These are phyloP conservation scores for Cichorium intybus DNA, from an alignment of 140 eudicot genomes.

Conservation along the genomic window DNA sequence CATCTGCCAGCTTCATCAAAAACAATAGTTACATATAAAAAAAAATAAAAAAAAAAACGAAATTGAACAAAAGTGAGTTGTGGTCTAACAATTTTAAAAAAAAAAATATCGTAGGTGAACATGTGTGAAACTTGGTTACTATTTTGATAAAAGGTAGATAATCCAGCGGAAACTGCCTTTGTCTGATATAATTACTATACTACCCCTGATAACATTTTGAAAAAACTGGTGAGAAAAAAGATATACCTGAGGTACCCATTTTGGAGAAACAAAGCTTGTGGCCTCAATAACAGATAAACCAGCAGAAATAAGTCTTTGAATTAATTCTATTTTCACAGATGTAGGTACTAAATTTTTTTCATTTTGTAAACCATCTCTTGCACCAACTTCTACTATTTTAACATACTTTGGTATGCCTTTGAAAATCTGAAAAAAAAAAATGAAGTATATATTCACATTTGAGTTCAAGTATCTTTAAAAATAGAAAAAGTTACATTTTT, in stretches of 20 bases:
- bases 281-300: conserved; percentile 87
- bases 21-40: conserved; percentile 1
- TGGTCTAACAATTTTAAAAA: no score
- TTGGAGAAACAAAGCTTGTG: conserved; percentile 88
- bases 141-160: no score
- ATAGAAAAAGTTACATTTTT: no score
- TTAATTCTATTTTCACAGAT: conserved; percentile 64
- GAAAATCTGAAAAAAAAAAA: conserved; percentile 36
- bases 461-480: background rate
- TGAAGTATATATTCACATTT: background rate
- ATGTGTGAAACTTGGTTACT: no score
- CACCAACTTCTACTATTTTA: conserved; percentile 93
- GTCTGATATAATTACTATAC: no score
- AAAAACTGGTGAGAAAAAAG: background rate
- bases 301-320: conserved; percentile 55
- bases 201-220: background rate
- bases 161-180: no score
- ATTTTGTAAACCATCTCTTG: conserved; percentile 84
- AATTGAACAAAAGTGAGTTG: no score
- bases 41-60: background rate
- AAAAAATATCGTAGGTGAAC: no score
- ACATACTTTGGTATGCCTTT: conserved; percentile 66
- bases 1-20: conserved; percentile 70
- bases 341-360: conserved; percentile 72
- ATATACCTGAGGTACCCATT: conserved; percentile 97